phyloP scores from a whole-genome alignment of 108 stramenopile species.

The Schizochytrium sp. region DNA sequence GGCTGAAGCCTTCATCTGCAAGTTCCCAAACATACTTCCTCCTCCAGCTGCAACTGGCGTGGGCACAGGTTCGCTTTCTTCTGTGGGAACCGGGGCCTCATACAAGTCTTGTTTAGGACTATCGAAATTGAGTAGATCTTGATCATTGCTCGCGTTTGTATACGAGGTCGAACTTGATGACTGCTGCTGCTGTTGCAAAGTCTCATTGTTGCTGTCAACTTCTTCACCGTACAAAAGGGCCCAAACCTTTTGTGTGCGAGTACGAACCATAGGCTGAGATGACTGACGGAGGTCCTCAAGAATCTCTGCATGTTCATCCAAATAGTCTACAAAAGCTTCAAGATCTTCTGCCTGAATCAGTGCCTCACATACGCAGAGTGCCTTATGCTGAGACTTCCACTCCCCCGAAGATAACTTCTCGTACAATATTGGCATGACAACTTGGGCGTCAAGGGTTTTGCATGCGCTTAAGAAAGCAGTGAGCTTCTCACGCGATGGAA shows the following conservation, averaged over 20 bases:
- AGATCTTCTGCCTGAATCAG: conserved; percentile 49
- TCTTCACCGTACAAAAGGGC: not conserved
- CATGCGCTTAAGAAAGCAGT: conserved; percentile 81
- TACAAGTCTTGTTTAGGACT: not conserved
- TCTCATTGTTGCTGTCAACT: not conserved
- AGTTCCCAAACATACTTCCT: not conserved
- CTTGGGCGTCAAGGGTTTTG: conserved; percentile 84
- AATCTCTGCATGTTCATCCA: conserved; percentile 58
- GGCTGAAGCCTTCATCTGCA: not conserved
- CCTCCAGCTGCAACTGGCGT: not conserved
- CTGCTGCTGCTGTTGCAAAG: not conserved
- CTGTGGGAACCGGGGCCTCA: not conserved
- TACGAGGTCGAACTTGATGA: not conserved
- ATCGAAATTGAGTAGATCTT: conserved; percentile 27
- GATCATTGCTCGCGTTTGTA: not conserved
- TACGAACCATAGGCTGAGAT: conserved; percentile 7
- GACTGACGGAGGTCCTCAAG: conserved; percentile 38
- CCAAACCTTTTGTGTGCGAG: not conserved
- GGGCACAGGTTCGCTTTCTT: not conserved
- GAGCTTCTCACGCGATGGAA: conserved; percentile 88
- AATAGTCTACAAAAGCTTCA: conserved; percentile 38
- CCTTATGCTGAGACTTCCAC: conserved; percentile 54
- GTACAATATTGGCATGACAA: conserved; percentile 70
- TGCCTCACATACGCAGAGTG: conserved; percentile 41
- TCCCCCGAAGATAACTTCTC: conserved; percentile 14